Conservation (phyloP, 2,329 filamentous ascomycete genomes). For the Phialocephala sp. region DNA sequence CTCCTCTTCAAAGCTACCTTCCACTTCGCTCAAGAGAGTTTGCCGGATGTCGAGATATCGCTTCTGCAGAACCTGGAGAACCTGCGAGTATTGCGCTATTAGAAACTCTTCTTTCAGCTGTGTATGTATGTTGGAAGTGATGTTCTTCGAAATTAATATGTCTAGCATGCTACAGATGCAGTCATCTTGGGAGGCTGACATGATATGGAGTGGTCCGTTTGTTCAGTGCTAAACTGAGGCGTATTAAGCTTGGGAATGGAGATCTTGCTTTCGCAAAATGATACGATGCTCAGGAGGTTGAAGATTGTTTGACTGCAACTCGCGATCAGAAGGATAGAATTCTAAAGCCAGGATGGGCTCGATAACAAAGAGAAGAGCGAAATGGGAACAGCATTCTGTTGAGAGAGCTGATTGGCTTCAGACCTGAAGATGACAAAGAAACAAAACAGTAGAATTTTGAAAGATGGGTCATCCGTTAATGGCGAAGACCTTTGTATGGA, state of each 20-base stretch:
- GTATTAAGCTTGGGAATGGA: background rate
- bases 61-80: constrained; percentile 13
- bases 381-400: background rate
- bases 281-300: background rate
- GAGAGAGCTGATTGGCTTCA: background rate
- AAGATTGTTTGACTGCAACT: background rate
- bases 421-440: background rate
- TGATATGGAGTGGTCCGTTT: background rate
- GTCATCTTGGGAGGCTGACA: background rate
- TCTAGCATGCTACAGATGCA: background rate
- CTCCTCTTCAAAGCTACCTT: constrained; percentile 10
- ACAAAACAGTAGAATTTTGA: background rate
- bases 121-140: constrained; percentile 12
- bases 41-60: constrained; percentile 2
- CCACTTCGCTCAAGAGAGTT: background rate
- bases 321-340: background rate
- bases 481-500: background rate
- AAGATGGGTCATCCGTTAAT: background rate
- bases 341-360: background rate
- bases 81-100: constrained; percentile 17
- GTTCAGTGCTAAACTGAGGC: background rate
- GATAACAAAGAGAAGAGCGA: background rate
- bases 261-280: background rate
- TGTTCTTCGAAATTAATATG: background rate
- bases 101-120: constrained; percentile 16